Base-by-base conservation (phyloP, 345 rosid species). In the Citrus trifoliata region DNA sequence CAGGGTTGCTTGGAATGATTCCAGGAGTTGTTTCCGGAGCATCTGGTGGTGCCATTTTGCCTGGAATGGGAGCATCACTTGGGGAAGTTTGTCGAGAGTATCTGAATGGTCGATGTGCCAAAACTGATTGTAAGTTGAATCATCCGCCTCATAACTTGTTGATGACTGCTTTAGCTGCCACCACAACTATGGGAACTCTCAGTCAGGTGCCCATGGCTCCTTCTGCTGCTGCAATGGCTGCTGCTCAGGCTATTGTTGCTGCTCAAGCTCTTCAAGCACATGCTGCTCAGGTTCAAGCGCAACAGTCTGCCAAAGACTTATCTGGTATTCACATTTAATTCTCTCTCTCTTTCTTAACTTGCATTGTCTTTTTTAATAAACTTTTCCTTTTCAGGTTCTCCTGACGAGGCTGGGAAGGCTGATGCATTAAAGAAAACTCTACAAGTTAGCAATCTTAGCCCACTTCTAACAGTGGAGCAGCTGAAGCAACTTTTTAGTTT, bases 221-320 rank as follows among this genome's bases (percentile, higher is more conserved):
- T 87, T 96, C 99, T 48, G 99, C 99, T 38, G 99, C 98, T 76
- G 99, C 99, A 56, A 96, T 94, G 99, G 99, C 99, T 88, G 99
- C 99, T 83, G 99, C 99, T 73, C 99, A 95, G 84, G 98, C 98
- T 55, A 95, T 95, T 82, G 95, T 95, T 85, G 98, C 99, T n/a
- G 99, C 99, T 13, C 96, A 96, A 84, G 98, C 99, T 19, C 95
- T 96, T 86, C 98, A 96, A 83, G 98, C 99, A 42, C 99, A 96
- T 96, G 98, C 99, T 82, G 92, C 98, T 56, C 98, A 95, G 87
- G 83, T 92, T 81, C 98, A 95, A 88, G 97, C 97, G 8, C 97
- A 95, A 53, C 92, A 90, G 78, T 88, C 91, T 38, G 78, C 85
- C 83, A 92, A 90, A 83, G 92, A 86, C 63, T 79, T 90, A 25